Evolutionary conservation across 73 alveolate species (phyloP).

Genomic region (Breviolum minutum): DNA sequence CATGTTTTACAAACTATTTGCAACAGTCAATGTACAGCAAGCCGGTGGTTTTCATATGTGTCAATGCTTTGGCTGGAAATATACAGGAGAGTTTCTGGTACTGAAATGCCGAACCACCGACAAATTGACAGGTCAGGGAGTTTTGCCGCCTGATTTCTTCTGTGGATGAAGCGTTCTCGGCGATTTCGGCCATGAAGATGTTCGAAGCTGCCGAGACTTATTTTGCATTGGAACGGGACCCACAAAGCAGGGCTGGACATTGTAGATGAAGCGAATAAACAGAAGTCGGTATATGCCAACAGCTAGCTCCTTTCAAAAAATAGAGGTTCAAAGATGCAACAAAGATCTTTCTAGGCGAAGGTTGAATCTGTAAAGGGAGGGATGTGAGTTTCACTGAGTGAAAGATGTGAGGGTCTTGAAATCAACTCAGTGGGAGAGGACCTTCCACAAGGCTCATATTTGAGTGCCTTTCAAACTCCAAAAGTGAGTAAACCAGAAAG

Average conservation of each 20-base stretch:
- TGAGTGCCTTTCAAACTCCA: too few species aligned
- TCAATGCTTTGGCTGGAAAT: neutral
- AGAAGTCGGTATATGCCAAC: neutral
- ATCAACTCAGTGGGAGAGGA: too few species aligned
- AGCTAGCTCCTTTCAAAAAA: too few species aligned
- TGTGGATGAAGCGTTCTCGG: slow-evolving; percentile 70
- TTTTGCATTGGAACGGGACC: neutral
- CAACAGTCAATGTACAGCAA: neutral
- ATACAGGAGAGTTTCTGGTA: neutral
- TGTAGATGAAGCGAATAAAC: neutral
- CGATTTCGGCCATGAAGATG: slow-evolving; percentile 81
- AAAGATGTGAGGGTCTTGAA: too few species aligned
- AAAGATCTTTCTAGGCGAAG: too few species aligned
- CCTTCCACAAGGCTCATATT: too few species aligned
- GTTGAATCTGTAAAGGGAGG: too few species aligned
- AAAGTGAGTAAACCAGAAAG: too few species aligned
- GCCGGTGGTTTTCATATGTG: neutral
- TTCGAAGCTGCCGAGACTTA: slow-evolving; percentile 33
- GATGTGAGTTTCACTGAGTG: too few species aligned
- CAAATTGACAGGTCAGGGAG: neutral
- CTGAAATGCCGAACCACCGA: neutral
- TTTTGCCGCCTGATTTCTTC: slow-evolving; percentile 57
- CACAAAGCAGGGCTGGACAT: neutral
- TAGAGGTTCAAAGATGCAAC: too few species aligned
- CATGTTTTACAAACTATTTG: neutral